These are phyloP conservation scores for Termitomyces sp. DNA, from an alignment of 768 basidiomycete species.

Conservation along the genomic window DNA sequence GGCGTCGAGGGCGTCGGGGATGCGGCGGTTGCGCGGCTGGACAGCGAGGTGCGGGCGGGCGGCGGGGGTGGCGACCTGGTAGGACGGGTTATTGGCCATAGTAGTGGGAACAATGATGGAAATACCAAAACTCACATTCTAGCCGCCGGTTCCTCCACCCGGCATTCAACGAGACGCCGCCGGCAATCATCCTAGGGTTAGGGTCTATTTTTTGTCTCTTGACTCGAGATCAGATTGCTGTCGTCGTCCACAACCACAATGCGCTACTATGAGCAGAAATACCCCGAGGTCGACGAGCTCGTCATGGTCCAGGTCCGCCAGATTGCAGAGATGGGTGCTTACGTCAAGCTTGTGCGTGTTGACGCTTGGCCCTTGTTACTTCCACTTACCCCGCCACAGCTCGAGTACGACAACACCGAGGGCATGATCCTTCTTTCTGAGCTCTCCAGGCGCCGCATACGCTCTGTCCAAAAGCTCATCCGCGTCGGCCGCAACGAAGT, in stretches of 20 bases:
- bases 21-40: constrained; percentile 30
- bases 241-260: constrained; percentile 33
- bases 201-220: constrained; percentile 11
- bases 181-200: constrained; percentile 15
- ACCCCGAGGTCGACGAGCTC: constrained; percentile 95
- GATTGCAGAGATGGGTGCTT: constrained; percentile 99
- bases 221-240: no score
- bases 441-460: constrained; percentile 91
- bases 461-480: constrained; percentile 97
- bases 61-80: neutral
- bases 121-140: no score
- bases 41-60: neutral
- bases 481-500: constrained; percentile 97
- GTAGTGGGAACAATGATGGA: constrained; percentile 6
- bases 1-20: constrained; percentile 71
- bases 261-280: constrained; percentile 92
- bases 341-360: constrained; percentile 87
- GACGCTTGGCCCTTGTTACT: neutral
- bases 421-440: constrained; percentile 99
- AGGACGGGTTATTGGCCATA: neutral
- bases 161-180: no score
- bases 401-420: constrained; percentile 99
- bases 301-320: constrained; percentile 99
- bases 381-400: constrained; percentile 41
- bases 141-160: no score